A percentile compares a stretch with the other conserved stretches of the same genome.
Conservation (phyloP, 2,329 filamentous ascomycete species). For the Phyllosticta citrichinensis region DNA sequence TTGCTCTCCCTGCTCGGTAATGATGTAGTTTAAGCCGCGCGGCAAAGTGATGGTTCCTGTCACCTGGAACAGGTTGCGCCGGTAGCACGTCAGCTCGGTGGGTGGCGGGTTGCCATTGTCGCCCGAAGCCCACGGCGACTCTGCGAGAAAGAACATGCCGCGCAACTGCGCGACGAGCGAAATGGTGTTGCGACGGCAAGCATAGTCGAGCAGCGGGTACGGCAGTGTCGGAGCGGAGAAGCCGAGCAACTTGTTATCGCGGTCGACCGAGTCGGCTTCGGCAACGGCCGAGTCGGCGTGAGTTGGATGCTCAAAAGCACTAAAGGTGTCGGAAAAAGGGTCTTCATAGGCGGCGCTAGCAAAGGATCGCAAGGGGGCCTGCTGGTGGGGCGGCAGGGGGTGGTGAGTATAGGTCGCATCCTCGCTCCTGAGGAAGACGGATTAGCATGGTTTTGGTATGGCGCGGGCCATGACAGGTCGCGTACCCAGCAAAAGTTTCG, state of each 20-base stretch:
- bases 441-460: slow-evolving; percentile 21
- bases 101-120: slow-evolving; percentile 47
- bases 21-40: slow-evolving; percentile 64
- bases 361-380: slow-evolving; percentile 36
- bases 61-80: slow-evolving; percentile 91
- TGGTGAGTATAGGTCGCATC: slow-evolving; percentile 37
- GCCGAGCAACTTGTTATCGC: slow-evolving; percentile 48
- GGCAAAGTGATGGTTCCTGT: slow-evolving; percentile 80
- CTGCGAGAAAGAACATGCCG: slow-evolving; percentile 82
- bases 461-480: slow-evolving; percentile 10
- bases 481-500: slow-evolving; percentile 51
- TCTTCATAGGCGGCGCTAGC: slow-evolving; percentile 42
- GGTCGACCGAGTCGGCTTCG: slow-evolving; percentile 50
- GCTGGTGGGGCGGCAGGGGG: slow-evolving; percentile 29
- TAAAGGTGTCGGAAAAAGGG: slow-evolving; percentile 41
- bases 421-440: slow-evolving; percentile 35
- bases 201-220: slow-evolving; percentile 56
- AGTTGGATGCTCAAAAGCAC: slow-evolving; percentile 36
- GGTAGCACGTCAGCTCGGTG: slow-evolving; percentile 88
- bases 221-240: slow-evolving; percentile 40
- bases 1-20: slow-evolving; percentile 75
- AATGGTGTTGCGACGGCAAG: slow-evolving; percentile 52
- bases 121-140: slow-evolving; percentile 57
- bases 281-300: slow-evolving; percentile 37
- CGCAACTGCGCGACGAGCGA: slow-evolving; percentile 67